phyloP scores from a whole-genome alignment of 164 flowering plant species.

The Malania oleifera region DNA sequence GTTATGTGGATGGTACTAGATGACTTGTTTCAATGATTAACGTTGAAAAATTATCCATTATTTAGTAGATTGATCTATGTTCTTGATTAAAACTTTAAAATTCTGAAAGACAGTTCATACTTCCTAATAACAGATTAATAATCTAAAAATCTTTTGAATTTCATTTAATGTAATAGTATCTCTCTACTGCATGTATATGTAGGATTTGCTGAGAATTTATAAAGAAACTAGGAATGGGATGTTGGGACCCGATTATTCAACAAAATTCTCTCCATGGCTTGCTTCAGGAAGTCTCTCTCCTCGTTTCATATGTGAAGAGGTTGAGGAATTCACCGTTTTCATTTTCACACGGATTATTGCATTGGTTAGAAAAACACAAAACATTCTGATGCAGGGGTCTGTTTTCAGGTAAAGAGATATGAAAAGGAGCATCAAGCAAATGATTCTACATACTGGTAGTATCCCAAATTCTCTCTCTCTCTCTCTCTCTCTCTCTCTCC shows the following conservation, averaged over 20 bases:
- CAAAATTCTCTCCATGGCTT: conserved; percentile 98
- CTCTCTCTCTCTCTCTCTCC: conserved; percentile 6
- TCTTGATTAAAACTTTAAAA: too few species aligned
- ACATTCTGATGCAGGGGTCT: neutral
- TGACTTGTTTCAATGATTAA: too few species aligned
- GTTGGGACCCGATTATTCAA: conserved; percentile 91
- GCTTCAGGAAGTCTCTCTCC: conserved; percentile 88
- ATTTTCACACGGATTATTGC: too few species aligned
- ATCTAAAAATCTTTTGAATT: too few species aligned
- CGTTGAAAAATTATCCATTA: too few species aligned
- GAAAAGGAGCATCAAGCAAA: conserved; percentile 71
- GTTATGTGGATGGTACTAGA: too few species aligned
- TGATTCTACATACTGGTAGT: conserved; percentile 89
- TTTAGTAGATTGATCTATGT: too few species aligned
- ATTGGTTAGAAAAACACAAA: neutral
- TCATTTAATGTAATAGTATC: too few species aligned
- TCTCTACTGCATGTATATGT: neutral
- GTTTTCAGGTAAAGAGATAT: conserved; percentile 73
- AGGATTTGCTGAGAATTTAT: conserved; percentile 69
- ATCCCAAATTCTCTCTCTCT: neutral
- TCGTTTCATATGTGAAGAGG: conserved; percentile 78
- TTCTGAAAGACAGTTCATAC: too few species aligned
- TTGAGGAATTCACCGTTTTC: conserved; percentile 11
- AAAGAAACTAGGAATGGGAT: conserved; percentile 90
- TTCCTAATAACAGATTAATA: too few species aligned